Base-by-base conservation (phyloP, 2,329 filamentous ascomycete species). In the Fusarium nematophilum region DNA sequence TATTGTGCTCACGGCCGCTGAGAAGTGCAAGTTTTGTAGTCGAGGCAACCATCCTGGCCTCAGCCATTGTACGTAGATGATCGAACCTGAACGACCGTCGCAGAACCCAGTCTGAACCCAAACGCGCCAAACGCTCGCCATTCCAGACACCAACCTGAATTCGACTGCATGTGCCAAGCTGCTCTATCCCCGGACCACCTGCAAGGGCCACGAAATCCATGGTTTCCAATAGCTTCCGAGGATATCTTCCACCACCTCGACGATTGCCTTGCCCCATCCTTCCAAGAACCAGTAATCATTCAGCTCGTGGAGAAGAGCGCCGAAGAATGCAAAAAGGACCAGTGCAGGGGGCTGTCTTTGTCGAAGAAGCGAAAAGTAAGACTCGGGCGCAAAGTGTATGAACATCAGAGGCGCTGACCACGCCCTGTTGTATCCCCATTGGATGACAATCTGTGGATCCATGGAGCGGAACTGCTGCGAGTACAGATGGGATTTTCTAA, bases 261-360 rank as follows among this genome's bases (percentile, higher is more conserved):
- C 48, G n/a, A 65, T 64, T 9, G 56, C 59, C 15, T 43, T 55
- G 5, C 64, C 64, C 55, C 59, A 62, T 3, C 59, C 62, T 26
- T 58, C 45, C 3, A 68, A 21, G n/a, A 62, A 66, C 59, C 64
- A 68, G 14, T 36, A 43, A 4, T 42, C 13, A n/a, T 56, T 27
- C 3, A 62, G 7, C 3, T 23, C 38, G n/a, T 64, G 56, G 23
- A 68, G 9, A 1, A 64, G 26, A 4, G 49, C 50, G 8, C 65
- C 64, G 10, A 66, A 65, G 21, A 49, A 60, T 1, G 59, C 57
- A 39, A 65, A 67, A 0, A 68, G 11, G 9, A 67, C 14, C 2
- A 67, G 52, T 1, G 65, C 59, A 3, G 46, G 59, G 3, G 65
- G 62, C 25, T 68, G 65, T 3, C 64, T 39, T 18, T 68, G 65